These are phyloP conservation scores for Rhizoclosmatium sp. DNA, from an alignment of 192 early-diverging fungal species.

Conservation along the genomic window DNA sequence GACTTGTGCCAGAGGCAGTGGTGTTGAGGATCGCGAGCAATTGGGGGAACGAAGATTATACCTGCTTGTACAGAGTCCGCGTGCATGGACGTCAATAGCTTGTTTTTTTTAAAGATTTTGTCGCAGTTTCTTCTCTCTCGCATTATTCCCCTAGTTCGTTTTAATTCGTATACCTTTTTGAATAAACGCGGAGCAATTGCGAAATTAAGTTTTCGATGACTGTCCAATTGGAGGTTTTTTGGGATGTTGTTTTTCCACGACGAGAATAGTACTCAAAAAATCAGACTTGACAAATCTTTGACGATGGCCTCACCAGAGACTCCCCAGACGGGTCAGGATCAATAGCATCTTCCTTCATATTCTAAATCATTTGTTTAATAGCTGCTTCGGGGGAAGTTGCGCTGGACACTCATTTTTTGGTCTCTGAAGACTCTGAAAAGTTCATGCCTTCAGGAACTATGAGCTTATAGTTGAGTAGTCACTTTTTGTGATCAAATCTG, in stretches of 20 bases:
- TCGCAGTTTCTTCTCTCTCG: neutral
- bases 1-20: constrained; percentile 14
- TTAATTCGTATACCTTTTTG: too few species aligned
- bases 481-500: neutral
- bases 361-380: too few species aligned
- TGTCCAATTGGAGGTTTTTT: too few species aligned
- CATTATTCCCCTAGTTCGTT: too few species aligned
- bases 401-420: constrained; percentile 21
- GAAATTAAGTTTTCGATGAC: too few species aligned
- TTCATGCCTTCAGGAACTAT: constrained; percentile 39
- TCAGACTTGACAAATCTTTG: too few species aligned
- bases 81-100: constrained; percentile 37
- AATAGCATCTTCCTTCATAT: too few species aligned
- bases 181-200: too few species aligned
- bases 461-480: constrained; percentile 42
- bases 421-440: constrained; percentile 38
- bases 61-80: constrained; percentile 48
- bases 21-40: constrained; percentile 42
- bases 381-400: neutral
- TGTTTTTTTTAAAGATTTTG: neutral
- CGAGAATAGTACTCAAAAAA: too few species aligned
- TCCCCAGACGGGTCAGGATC: too few species aligned
- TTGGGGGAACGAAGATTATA: constrained; percentile 48
- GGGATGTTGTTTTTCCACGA: too few species aligned
- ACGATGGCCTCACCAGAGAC: too few species aligned